Conservation (phyloP, 2,329 filamentous ascomycete genomes). For the Cytospora schulzeri region DNA sequence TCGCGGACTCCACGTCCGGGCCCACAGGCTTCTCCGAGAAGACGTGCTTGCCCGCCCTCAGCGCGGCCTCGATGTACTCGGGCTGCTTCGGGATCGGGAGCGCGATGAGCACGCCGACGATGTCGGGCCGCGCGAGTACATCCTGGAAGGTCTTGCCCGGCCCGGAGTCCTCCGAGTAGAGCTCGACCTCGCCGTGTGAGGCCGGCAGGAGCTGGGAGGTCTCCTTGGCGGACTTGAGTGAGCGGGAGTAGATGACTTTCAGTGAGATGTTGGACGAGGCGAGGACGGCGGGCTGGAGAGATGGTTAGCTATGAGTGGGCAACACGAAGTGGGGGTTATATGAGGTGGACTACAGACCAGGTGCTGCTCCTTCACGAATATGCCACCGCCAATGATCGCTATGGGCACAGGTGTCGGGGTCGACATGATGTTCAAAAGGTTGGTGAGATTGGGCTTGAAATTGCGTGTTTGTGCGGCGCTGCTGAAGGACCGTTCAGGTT, state of each 20-base stretch:
- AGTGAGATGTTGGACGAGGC: slow-evolving; percentile 45
- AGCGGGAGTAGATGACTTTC: slow-evolving; percentile 65
- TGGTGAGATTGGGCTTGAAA: not conserved
- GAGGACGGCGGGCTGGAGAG: slow-evolving; percentile 26
- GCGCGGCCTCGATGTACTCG: slow-evolving; percentile 56
- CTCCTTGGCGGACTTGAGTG: slow-evolving; percentile 53
- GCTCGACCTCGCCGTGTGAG: slow-evolving; percentile 38
- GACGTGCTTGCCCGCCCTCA: slow-evolving; percentile 56
- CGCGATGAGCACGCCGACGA: slow-evolving; percentile 56
- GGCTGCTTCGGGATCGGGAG: slow-evolving; percentile 63
- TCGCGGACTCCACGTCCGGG: slow-evolving; percentile 40
- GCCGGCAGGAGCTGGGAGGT: slow-evolving; percentile 37
- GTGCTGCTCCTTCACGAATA: slow-evolving; percentile 63
- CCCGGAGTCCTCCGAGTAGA: slow-evolving; percentile 59
- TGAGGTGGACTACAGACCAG: slow-evolving; percentile 44
- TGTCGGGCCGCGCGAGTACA: slow-evolving; percentile 53
- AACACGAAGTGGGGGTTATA: not conserved
- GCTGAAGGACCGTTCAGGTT: not conserved
- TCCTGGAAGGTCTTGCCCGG: slow-evolving; percentile 47
- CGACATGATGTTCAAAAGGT: not conserved
- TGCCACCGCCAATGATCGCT: slow-evolving; percentile 64
- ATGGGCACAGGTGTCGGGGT: slow-evolving; percentile 33
- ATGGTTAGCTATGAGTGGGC: not conserved
- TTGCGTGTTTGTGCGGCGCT: not conserved
- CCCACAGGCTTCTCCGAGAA: slow-evolving; percentile 46